Percentiles rank a stretch among this genome's conserved stretches.
phyloP scores from a whole-genome alignment of 257 asterid species.

The Sherardia arvensis region DNA sequence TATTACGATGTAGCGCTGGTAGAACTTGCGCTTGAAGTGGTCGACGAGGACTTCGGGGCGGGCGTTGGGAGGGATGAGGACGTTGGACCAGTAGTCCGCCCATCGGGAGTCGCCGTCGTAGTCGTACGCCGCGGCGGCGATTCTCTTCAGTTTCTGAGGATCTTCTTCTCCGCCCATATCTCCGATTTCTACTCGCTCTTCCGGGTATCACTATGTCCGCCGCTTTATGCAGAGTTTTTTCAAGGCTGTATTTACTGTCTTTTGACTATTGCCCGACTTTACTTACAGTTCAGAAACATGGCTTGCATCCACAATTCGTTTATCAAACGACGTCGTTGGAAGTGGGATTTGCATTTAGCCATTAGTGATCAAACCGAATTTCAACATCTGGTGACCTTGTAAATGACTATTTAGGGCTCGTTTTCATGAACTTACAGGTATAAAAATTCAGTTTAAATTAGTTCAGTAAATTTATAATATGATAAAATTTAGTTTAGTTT shows the following conservation, averaged over 20 bases:
- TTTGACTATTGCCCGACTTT: not conserved
- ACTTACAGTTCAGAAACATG: not conserved
- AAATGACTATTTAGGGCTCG: too few species aligned
- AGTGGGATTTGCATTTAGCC: too few species aligned
- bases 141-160: conserved; percentile 72
- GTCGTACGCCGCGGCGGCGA: conserved; percentile 79
- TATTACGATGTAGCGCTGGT: conserved; percentile 75
- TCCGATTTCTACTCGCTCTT: not conserved
- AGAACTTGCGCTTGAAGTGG: conserved; percentile 93
- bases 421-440: too few species aligned
- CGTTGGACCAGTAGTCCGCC: conserved; percentile 94
- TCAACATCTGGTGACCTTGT: too few species aligned
- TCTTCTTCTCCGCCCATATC: conserved; percentile 71
- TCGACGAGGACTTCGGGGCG: conserved; percentile 69
- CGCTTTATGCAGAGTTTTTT: not conserved
- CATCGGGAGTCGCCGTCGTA: conserved; percentile 78
- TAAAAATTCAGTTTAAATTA: too few species aligned
- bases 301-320: not conserved
- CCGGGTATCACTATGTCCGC: not conserved
- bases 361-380: too few species aligned
- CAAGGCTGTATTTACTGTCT: not conserved
- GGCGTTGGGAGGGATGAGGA: conserved; percentile 81
- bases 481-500: too few species aligned
- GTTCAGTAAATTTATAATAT: too few species aligned
- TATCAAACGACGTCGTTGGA: not conserved